A percentile compares a stretch with the other conserved stretches of the same genome.
Conservation (phyloP, 2,329 filamentous ascomycete species). For the Fusarium neocosmosporiellum region DNA sequence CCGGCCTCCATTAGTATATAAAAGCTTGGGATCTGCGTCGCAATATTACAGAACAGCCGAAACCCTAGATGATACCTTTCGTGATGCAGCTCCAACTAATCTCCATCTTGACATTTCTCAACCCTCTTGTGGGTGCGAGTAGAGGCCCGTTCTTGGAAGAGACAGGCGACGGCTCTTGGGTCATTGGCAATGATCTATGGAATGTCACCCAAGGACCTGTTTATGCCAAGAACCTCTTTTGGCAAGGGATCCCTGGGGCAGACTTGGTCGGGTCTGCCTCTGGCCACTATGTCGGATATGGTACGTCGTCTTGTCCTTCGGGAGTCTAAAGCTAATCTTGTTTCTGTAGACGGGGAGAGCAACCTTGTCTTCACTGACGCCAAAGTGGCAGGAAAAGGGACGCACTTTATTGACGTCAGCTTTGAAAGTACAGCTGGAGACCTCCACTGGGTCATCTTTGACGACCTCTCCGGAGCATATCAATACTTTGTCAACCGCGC, state of each 20-base stretch:
- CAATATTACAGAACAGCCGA: background rate
- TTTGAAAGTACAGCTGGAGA: constrained; percentile 6
- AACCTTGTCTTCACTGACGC: constrained; percentile 18
- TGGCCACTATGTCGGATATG: constrained; percentile 23
- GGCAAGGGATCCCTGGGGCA: constrained; percentile 17
- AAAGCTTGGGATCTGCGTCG: background rate
- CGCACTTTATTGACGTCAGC: constrained; percentile 12
- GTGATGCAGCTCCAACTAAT: background rate
- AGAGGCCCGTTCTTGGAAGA: constrained; percentile 9
- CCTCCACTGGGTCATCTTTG: constrained; percentile 25
- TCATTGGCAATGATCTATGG: constrained; percentile 25
- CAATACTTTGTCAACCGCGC: constrained; percentile 25
- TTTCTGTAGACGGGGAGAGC: constrained; percentile 8
- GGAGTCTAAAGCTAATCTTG: background rate
- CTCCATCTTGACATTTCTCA: background rate
- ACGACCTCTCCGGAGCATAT: constrained; percentile 19
- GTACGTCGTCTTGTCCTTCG: background rate
- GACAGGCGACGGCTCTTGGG: constrained; percentile 14
- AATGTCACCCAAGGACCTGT: constrained; percentile 23
- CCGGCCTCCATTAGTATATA: background rate
- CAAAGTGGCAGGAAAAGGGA: constrained; percentile 6
- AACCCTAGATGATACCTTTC: background rate
- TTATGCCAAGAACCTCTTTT: constrained; percentile 22
- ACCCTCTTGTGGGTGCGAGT: constrained; percentile 1
- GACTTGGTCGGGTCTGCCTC: constrained; percentile 17